Conservation (phyloP, 2,329 filamentous ascomycete species). For the Hansfordia pulvinata region DNA sequence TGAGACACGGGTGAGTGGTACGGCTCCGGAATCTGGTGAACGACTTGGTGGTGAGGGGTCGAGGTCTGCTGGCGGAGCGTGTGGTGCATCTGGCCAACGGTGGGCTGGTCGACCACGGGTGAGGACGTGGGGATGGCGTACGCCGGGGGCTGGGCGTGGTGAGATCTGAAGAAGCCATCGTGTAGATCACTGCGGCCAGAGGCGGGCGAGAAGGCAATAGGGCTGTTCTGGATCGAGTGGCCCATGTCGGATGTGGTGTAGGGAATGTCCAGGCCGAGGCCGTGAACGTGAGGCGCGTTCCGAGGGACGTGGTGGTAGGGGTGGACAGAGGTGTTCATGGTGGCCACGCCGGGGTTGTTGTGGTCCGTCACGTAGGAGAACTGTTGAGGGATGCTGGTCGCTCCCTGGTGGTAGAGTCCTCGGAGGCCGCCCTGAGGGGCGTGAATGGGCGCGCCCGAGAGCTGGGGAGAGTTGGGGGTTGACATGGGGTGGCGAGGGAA, state of each 20-base stretch:
- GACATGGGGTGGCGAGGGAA: slow-evolving; percentile 35
- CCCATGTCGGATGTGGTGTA: slow-evolving; percentile 32
- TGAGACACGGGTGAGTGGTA: slow-evolving; percentile 25
- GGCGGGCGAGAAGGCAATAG: slow-evolving; percentile 41
- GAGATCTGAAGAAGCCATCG: slow-evolving; percentile 43
- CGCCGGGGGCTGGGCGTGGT: slow-evolving; percentile 32
- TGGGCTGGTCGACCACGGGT: slow-evolving; percentile 28
- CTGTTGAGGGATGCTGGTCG: slow-evolving; percentile 28
- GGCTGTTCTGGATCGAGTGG: slow-evolving; percentile 42
- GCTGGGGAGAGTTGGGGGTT: slow-evolving; percentile 29
- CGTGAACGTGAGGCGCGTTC: slow-evolving; percentile 25
- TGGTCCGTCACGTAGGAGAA: slow-evolving; percentile 47
- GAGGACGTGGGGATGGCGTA: slow-evolving; percentile 34
- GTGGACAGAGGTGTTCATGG: slow-evolving; percentile 40
- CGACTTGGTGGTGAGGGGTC: slow-evolving; percentile 19
- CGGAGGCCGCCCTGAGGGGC: slow-evolving; percentile 31
- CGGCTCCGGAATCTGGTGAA: slow-evolving; percentile 17
- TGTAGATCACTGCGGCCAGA: slow-evolving; percentile 39
- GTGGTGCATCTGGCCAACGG: slow-evolving; percentile 29
- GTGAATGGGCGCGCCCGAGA: slow-evolving; percentile 26
- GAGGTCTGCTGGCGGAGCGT: slow-evolving; percentile 21
- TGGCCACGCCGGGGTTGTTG: slow-evolving; percentile 46
- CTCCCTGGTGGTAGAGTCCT: slow-evolving; percentile 33
- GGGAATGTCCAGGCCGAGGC: slow-evolving; percentile 33
- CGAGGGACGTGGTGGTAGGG: slow-evolving; percentile 38